Evolutionary conservation across 768 basidiomycete species (phyloP).

Genomic region (Fomitopsis serialis): DNA sequence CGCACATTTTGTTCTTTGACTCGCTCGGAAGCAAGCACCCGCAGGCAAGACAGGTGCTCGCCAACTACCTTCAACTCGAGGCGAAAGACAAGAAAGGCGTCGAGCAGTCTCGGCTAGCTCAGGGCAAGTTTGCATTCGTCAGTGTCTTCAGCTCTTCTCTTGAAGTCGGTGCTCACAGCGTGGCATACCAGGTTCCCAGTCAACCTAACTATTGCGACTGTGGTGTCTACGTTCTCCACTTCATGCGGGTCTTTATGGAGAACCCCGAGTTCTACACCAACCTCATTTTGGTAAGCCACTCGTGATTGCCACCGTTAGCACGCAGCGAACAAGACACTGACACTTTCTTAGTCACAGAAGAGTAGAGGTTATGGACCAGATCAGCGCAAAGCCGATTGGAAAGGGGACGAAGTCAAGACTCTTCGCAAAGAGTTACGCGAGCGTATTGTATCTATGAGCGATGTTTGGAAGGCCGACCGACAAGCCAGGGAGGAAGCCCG

Average conservation of each 20-base stretch:
- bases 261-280: constrained; percentile 48
- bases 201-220: constrained; percentile 93
- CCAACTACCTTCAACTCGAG: constrained; percentile 67
- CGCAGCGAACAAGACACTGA: neutral
- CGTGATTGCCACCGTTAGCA: neutral
- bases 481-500: constrained; percentile 32
- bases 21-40: constrained; percentile 77
- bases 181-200: constrained; percentile 59
- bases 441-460: constrained; percentile 43
- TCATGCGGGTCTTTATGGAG: constrained; percentile 69
- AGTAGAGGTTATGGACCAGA: constrained; percentile 21
- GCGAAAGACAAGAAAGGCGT: constrained; percentile 60
- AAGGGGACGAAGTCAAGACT: constrained; percentile 37
- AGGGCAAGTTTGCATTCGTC: constrained; percentile 16
- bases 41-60: constrained; percentile 55
- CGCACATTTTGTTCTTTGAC: constrained; percentile 85
- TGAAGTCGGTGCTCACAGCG: neutral
- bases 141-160: neutral
- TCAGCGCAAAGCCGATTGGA: constrained; percentile 47
- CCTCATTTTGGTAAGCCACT: constrained; percentile 42
- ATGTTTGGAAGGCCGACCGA: constrained; percentile 38
- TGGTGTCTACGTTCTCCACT: constrained; percentile 88
- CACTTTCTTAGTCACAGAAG: constrained; percentile 22
- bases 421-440: constrained; percentile 41
- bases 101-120: constrained; percentile 10